Evolutionary conservation across 345 rosid species (phyloP).

Genomic region (Punica granatum): DNA sequence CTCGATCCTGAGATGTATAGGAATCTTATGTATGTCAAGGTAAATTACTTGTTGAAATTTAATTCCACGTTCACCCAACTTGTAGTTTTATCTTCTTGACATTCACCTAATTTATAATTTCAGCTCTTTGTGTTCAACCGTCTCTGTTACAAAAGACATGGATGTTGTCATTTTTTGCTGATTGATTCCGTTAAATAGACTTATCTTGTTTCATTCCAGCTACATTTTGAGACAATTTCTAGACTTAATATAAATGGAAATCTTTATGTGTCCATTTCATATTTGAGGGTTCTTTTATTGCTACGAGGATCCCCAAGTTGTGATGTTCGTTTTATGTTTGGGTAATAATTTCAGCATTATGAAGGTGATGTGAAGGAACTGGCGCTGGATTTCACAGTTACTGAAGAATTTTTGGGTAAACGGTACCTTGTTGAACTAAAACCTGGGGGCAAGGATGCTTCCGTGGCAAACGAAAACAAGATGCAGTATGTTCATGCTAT

Average conservation of each 20-base stretch:
- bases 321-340: background rate
- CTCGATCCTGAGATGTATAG: constrained; percentile 93
- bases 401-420: constrained; percentile 83
- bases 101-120: background rate
- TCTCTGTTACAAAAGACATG: background rate
- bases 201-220: background rate
- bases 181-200: background rate
- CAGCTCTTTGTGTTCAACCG: background rate
- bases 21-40: constrained; percentile 94
- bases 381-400: constrained; percentile 81
- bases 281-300: background rate
- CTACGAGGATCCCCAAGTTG: background rate
- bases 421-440: constrained; percentile 65
- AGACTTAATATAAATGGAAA: background rate
- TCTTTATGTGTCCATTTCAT: background rate
- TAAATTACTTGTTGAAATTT: constrained; percentile 23
- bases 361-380: constrained; percentile 87
- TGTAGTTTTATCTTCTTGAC: background rate
- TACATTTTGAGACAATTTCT: background rate
- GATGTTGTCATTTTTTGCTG: background rate
- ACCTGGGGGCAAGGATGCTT: constrained; percentile 77
- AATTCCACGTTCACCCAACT: background rate
- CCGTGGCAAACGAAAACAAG: constrained; percentile 81
- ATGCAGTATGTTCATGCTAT: constrained; percentile 98
- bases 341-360: constrained; percentile 41